Evolutionary conservation across 2,329 filamentous ascomycete genomes (phyloP).

Genomic region (Fusarium sp.): DNA sequence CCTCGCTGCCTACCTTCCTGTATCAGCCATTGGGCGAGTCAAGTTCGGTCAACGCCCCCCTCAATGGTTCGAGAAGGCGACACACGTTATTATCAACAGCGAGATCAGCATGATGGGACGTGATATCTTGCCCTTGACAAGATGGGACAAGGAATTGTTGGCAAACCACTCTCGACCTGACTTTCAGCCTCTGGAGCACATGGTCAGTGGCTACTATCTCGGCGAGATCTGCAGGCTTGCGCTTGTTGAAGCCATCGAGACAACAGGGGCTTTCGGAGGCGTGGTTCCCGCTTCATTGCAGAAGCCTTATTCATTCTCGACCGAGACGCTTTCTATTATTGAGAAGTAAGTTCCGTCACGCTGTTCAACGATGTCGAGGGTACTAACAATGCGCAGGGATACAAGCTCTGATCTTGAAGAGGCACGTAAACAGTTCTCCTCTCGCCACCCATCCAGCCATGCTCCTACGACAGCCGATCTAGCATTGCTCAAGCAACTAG

Average conservation of each 20-base stretch:
- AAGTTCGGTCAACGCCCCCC: constrained; percentile 68
- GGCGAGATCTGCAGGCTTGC: constrained; percentile 72
- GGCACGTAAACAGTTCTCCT: constrained; percentile 61
- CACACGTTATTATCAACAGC: constrained; percentile 74
- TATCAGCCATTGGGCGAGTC: constrained; percentile 62
- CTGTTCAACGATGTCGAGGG: too few species aligned
- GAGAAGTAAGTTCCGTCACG: constrained; percentile 60
- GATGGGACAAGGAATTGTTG: constrained; percentile 68
- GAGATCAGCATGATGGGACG: constrained; percentile 75
- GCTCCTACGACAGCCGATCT: constrained; percentile 60
- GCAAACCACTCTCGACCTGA: constrained; percentile 65
- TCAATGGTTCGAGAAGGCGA: constrained; percentile 67
- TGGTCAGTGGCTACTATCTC: constrained; percentile 74
- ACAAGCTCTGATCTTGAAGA: constrained; percentile 54
- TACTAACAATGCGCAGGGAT: constrained; percentile 55
- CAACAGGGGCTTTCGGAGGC: constrained; percentile 66
- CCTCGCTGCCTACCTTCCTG: constrained; percentile 71
- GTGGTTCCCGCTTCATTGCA: constrained; percentile 64
- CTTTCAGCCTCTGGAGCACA: constrained; percentile 71
- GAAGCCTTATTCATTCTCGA: constrained; percentile 67
- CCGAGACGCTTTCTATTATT: constrained; percentile 68
- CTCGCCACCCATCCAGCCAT: constrained; percentile 60
- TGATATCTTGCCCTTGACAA: constrained; percentile 67
- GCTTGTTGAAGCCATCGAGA: constrained; percentile 68
- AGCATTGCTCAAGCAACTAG: constrained; percentile 62